Evolutionary conservation across 257 asterid genomes (phyloP).

Genomic region (Agastache rugosa): DNA sequence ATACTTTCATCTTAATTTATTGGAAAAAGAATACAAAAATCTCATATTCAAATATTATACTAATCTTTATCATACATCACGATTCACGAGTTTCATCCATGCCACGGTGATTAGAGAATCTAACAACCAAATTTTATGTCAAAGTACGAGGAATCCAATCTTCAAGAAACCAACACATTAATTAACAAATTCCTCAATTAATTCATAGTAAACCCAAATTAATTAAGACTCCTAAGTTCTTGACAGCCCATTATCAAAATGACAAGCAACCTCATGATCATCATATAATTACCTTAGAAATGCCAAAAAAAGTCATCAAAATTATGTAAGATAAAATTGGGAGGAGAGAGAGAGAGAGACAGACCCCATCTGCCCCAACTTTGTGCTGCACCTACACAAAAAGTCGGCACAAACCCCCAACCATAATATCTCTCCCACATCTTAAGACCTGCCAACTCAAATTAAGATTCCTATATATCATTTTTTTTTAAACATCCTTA

Average conservation of each 20-base stretch:
- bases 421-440: conserved; percentile 21
- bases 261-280: neutral
- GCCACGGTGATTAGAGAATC: neutral
- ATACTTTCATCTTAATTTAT: no score
- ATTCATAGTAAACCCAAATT: neutral
- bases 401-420: neutral
- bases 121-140: neutral
- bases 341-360: neutral
- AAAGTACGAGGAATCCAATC: neutral
- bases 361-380: conserved; percentile 44
- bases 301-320: neutral
- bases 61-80: no score
- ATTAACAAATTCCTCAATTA: neutral
- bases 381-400: conserved; percentile 30
- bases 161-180: neutral
- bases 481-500: conserved; percentile 27
- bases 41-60: neutral
- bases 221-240: neutral
- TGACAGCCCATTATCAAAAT: neutral
- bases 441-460: neutral
- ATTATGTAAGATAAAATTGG: neutral
- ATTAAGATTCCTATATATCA: neutral
- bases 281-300: neutral
- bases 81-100: no score
- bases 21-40: neutral